Evolutionary conservation across 208 protist genomes (phyloP).

Genomic region (Trypanosoma grayi): DNA sequence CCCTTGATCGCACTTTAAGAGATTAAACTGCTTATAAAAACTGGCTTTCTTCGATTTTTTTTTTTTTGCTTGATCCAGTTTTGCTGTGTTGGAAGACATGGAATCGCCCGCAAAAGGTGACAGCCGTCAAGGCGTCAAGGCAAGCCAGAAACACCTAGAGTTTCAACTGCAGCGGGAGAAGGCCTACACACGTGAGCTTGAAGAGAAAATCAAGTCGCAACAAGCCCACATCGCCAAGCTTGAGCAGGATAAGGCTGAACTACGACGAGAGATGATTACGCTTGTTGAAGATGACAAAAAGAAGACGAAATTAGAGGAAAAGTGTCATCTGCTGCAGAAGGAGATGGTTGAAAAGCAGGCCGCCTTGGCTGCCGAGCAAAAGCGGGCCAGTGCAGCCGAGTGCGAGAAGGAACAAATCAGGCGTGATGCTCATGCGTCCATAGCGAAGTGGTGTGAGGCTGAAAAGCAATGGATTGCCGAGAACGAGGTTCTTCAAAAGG

Average conservation of each 20-base stretch:
- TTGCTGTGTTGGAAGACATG: slow-evolving; percentile 7
- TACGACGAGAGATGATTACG: slow-evolving; percentile 65
- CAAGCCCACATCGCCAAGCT: slow-evolving; percentile 68
- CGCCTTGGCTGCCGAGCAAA: slow-evolving; percentile 40
- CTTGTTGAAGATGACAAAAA: slow-evolving; percentile 66
- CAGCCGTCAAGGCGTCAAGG: slow-evolving; percentile 29
- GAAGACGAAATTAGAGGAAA: slow-evolving; percentile 59
- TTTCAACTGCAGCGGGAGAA: slow-evolving; percentile 81
- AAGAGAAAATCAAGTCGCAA: slow-evolving; percentile 61
- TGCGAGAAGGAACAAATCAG: slow-evolving; percentile 68
- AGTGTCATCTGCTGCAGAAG: slow-evolving; percentile 56
- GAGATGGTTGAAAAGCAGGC: slow-evolving; percentile 61
- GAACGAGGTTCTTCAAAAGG: slow-evolving; percentile 48
- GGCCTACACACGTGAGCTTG: slow-evolving; percentile 52
- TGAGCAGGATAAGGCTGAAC: slow-evolving; percentile 81
- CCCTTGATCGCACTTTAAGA: too few species aligned
- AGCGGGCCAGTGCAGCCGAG: slow-evolving; percentile 30
- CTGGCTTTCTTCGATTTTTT: slow-evolving; percentile 5
- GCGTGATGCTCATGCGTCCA: slow-evolving; percentile 59
- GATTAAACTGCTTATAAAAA: too few species aligned
- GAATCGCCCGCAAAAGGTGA: slow-evolving; percentile 29
- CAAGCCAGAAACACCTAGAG: slow-evolving; percentile 74
- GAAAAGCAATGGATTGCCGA: slow-evolving; percentile 76
- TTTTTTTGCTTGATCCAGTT: background rate
- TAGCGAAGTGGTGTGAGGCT: slow-evolving; percentile 69